Evolutionary conservation across 1,284 basidiomycete species (phyloP).

Genomic region (Cerrena zonata): DNA sequence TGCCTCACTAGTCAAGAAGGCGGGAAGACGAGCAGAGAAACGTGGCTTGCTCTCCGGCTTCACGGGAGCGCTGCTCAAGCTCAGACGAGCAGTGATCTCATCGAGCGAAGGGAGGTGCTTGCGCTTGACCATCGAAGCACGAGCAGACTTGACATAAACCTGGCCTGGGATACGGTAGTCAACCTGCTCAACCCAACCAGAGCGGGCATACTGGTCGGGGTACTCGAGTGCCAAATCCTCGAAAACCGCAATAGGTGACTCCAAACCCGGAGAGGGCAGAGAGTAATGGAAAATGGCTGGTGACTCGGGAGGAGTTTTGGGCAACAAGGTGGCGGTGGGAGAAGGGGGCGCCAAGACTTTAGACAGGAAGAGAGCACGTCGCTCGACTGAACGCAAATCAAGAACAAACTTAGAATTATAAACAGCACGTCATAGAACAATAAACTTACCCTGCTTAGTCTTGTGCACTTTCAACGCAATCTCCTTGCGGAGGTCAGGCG

Average conservation of each 20-base stretch:
- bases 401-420: not conserved
- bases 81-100: conserved; percentile 63
- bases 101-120: conserved; percentile 60
- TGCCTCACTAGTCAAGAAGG: conserved; percentile 34
- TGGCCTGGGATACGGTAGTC: conserved; percentile 48
- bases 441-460: conserved; percentile 62
- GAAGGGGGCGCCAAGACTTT: conserved; percentile 64
- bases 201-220: conserved; percentile 26
- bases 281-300: conserved; percentile 64
- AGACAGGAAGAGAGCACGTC: conserved; percentile 68
- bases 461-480: conserved; percentile 67
- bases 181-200: conserved; percentile 61
- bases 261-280: conserved; percentile 61
- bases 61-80: conserved; percentile 28
- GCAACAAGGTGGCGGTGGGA: conserved; percentile 48
- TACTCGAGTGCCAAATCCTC: conserved; percentile 42
- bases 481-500: conserved; percentile 63
- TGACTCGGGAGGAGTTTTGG: conserved; percentile 65
- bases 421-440: conserved; percentile 5
- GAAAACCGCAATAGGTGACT: conserved; percentile 56
- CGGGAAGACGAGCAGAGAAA: conserved; percentile 35
- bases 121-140: conserved; percentile 15
- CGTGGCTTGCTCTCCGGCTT: conserved; percentile 17
- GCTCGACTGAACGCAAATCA: conserved; percentile 45
- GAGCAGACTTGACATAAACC: conserved; percentile 13